phyloP scores from a whole-genome alignment of 495 filamentous ascomycete species.

The Aspergillus sclerotioniger region DNA sequence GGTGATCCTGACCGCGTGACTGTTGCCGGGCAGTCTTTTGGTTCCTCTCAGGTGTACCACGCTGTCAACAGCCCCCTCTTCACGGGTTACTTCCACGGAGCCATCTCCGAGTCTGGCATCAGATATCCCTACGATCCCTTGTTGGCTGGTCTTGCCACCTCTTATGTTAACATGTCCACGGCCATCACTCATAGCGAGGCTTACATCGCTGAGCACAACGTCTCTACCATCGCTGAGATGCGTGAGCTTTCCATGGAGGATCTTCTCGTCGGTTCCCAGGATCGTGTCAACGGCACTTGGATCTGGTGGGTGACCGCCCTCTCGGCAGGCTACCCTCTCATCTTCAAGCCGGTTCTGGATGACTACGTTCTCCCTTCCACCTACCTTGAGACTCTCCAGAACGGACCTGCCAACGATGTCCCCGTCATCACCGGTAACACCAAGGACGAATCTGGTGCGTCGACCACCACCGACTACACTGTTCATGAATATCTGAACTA shows the following conservation, averaged over 20 bases:
- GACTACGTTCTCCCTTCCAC: slow-evolving; percentile 26
- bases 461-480: slow-evolving; percentile 23
- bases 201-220: slow-evolving; percentile 28
- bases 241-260: slow-evolving; percentile 27
- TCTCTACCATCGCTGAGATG: slow-evolving; percentile 24
- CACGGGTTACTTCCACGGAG: slow-evolving; percentile 28
- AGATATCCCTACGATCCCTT: slow-evolving; percentile 31
- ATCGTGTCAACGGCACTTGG: slow-evolving; percentile 22
- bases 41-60: slow-evolving; percentile 43
- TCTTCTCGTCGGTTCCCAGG: slow-evolving; percentile 21
- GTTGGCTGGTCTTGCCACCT: slow-evolving; percentile 26
- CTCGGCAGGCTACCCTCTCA: slow-evolving; percentile 23
- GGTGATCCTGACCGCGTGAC: slow-evolving; percentile 54
- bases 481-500: slow-evolving; percentile 23
- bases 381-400: slow-evolving; percentile 25
- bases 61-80: slow-evolving; percentile 30
- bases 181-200: slow-evolving; percentile 22
- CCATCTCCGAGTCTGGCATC: slow-evolving; percentile 29
- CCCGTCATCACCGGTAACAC: slow-evolving; percentile 33
- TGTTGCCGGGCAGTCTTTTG: slow-evolving; percentile 41
- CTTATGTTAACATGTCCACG: slow-evolving; percentile 27
- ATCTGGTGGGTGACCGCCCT: slow-evolving; percentile 30
- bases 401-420: slow-evolving; percentile 38
- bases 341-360: slow-evolving; percentile 34
- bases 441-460: slow-evolving; percentile 31